Conservation (phyloP, 2,329 filamentous ascomycete genomes). For the Zymoseptoria crescenta region DNA sequence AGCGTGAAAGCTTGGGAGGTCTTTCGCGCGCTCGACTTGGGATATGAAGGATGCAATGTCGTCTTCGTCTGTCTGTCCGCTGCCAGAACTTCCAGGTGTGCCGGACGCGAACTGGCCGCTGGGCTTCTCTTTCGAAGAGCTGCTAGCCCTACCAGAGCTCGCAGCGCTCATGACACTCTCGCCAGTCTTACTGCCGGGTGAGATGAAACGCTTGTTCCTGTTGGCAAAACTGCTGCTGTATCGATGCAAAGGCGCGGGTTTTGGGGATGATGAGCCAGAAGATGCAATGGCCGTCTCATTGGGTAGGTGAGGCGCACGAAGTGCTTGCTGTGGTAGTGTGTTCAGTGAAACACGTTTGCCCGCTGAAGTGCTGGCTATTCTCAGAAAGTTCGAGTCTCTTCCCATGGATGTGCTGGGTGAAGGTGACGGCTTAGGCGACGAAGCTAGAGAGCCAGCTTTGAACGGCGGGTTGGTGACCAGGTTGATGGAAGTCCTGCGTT, state of each 20-base stretch:
- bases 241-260: constrained; percentile 66
- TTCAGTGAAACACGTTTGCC: constrained; percentile 62
- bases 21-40: constrained; percentile 78
- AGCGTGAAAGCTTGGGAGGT: constrained; percentile 65
- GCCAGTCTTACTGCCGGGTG: constrained; percentile 61
- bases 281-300: constrained; percentile 56
- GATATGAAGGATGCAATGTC: constrained; percentile 92
- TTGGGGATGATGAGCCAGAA: constrained; percentile 67
- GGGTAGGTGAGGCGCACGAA: constrained; percentile 57
- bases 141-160: constrained; percentile 73
- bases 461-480: constrained; percentile 91
- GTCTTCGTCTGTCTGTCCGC: constrained; percentile 73
- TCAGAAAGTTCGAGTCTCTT: constrained; percentile 9
- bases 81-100: constrained; percentile 54
- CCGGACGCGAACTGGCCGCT: constrained; percentile 48
- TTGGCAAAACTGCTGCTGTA: constrained; percentile 95
- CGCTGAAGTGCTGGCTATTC: constrained; percentile 12
- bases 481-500: constrained; percentile 43
- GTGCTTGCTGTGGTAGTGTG: constrained; percentile 65
- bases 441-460: constrained; percentile 84
- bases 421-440: constrained; percentile 31
- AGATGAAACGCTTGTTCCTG: constrained; percentile 65
- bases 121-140: constrained; percentile 52
- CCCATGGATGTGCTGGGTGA: constrained; percentile 43
- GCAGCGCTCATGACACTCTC: constrained; percentile 67